Percentiles rank a stretch among this genome's conserved stretches.
phyloP scores from a whole-genome alignment of 1,139 yeast genomes.

The Taphrina sp. region DNA sequence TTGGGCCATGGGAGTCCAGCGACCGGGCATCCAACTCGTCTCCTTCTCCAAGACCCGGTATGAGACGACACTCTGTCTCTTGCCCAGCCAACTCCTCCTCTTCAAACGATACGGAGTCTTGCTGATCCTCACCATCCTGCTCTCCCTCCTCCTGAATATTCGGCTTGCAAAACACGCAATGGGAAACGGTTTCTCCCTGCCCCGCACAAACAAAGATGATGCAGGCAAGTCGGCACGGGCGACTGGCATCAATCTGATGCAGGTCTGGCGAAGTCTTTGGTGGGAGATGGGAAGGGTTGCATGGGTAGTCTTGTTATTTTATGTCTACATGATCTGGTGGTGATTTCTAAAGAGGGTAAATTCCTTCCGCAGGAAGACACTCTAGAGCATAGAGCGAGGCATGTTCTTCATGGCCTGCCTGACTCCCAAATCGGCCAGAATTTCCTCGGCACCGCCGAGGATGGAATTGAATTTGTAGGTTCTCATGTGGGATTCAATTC shows the following conservation, averaged over 20 bases:
- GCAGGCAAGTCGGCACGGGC: not conserved
- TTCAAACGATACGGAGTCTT: conserved; percentile 34
- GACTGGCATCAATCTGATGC: not conserved
- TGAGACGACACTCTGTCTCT: conserved; percentile 39
- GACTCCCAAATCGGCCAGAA: conserved; percentile 48
- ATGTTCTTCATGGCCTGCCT: conserved; percentile 24
- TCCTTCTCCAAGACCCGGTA: conserved; percentile 45
- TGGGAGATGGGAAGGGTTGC: conserved; percentile 10
- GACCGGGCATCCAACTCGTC: conserved; percentile 81
- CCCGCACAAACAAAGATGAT: conserved; percentile 18
- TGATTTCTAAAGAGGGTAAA: not conserved
- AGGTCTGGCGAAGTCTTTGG: not conserved
- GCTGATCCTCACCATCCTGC: not conserved
- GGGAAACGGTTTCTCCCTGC: not conserved
- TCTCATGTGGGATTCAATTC: conserved; percentile 49
- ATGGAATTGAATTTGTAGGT: conserved; percentile 50
- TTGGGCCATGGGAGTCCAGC: conserved; percentile 84
- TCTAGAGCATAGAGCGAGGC: conserved; percentile 11
- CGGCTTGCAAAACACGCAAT: not conserved
- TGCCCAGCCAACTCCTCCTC: conserved; percentile 39
- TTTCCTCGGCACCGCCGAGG: conserved; percentile 52
- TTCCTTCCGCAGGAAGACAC: not conserved
- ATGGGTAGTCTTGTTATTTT: conserved; percentile 7
- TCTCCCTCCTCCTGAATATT: not conserved
- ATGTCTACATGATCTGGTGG: conserved; percentile 26